Evolutionary conservation across 345 rosid genomes (phyloP), one percentile per base, ranked within the genome.

Genomic region (Hirschfeldia incana): DNA sequence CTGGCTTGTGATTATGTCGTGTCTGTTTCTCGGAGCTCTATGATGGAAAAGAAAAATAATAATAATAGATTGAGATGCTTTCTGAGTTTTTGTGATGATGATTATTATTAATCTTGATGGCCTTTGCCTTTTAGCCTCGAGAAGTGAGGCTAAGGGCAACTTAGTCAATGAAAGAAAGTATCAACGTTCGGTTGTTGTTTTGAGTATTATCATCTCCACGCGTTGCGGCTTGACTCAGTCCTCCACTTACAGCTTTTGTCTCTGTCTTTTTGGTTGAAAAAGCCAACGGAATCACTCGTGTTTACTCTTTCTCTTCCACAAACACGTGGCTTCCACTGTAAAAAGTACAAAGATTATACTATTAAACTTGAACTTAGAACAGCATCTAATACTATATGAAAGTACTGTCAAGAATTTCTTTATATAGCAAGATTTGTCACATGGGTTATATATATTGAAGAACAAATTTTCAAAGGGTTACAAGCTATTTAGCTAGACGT

Each of bases 181-280:
- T 65, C 76, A 78, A 58, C 72, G 81, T 65, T 76, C 51, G 2
- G 65, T 69, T 70, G 69, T 16, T 51, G 78, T 29, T 59, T 68
- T 26, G 64, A 70, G 75, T 62, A 34, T 1, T 64, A 64, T 32
- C 26, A 77, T 42, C 15, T 6, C 61, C 78, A 78, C 78, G 82
- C 82, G 82, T 78, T 66, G 67, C 10, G 66, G 74, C 68, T 76
- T 73, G 82, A 78, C 78, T 73, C 58, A 67, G 78, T 73, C 73
- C 42, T 4, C 49, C 34, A 70, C 65, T 36, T 6, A 46, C 53
- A 57, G 69, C 73, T 73, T 66, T 73, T 67, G 77, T 73, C 74
- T 12, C 49, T 78, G 62, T 72, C 73, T 57, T 72, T 78, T 72
- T 55, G 13, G 49, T 72, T 70, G 15, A 29, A 17, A 75, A 70